These are phyloP conservation scores for Sporisorium scitamineum DNA, from an alignment of 1,284 basidiomycete genomes.

Conservation along the genomic window DNA sequence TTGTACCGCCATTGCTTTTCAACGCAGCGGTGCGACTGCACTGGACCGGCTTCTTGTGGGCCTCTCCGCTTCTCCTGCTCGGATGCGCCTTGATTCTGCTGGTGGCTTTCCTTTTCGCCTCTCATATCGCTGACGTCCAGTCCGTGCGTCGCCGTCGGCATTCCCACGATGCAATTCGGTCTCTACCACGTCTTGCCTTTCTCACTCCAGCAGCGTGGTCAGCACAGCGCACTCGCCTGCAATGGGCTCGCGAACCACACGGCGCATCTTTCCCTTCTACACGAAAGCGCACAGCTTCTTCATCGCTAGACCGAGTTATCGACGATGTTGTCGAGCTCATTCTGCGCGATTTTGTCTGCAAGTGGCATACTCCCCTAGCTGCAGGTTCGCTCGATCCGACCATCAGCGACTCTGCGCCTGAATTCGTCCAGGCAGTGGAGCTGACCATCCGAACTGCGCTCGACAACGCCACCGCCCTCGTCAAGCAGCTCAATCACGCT, in stretches of 20 bases:
- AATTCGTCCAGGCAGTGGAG: slow-evolving; percentile 87
- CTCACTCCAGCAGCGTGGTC: slow-evolving; percentile 48
- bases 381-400: slow-evolving; percentile 26
- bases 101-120: slow-evolving; percentile 22
- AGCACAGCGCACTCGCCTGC: slow-evolving; percentile 40
- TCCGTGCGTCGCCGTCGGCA: background rate
- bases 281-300: slow-evolving; percentile 11
- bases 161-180: slow-evolving; percentile 17
- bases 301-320: slow-evolving; percentile 17
- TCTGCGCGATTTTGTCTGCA: slow-evolving; percentile 61
- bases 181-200: slow-evolving; percentile 39
- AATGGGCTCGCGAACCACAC: slow-evolving; percentile 38
- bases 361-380: slow-evolving; percentile 56
- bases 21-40: slow-evolving; percentile 22
- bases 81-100: slow-evolving; percentile 22
- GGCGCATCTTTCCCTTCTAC: background rate
- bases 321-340: slow-evolving; percentile 46
- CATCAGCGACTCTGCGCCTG: slow-evolving; percentile 74
- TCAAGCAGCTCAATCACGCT: slow-evolving; percentile 78
- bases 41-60: slow-evolving; percentile 36
- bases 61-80: slow-evolving; percentile 28
- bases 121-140: slow-evolving; percentile 22
- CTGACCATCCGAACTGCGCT: slow-evolving; percentile 78
- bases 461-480: slow-evolving; percentile 74
- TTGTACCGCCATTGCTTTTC: slow-evolving; percentile 34